Base-by-base conservation (phyloP, 768 basidiomycete species). In the Podaxis rugospora region DNA sequence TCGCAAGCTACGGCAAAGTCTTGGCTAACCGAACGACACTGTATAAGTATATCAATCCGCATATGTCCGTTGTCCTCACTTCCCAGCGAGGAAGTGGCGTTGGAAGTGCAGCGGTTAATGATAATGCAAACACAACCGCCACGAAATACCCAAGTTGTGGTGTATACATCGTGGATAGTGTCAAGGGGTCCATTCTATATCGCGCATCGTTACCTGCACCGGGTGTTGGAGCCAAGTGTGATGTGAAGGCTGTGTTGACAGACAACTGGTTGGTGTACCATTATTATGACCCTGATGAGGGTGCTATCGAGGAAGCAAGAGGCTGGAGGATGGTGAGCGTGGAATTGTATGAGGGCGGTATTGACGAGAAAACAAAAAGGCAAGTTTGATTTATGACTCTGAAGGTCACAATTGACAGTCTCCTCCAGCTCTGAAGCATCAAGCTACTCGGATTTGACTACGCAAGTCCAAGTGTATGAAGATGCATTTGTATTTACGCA, bases 241-340 rank as follows among this genome's bases (percentile, higher is more conserved):
- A 89, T 64, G 75, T 96, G 16, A 83, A 89, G 65, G 84, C 85
- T 18, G 74, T 77, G 2, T 75, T 98, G 57, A 80, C 82, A 23
- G 95, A 98, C 74, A 97, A 98, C 70, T 97, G 95, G 95, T 70
- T 98, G 47, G 89, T 94, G 6, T 96, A 94, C 74, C 80, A 89
- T 60, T 95, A 92, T 69, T 93, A 87, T 69, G 88, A 92, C 55
- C 81, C 78, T 11, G 80, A 83, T 21, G 72, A 75, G 46, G 74
- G 70, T 1, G 82, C 71, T 44, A 74, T 72, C 23, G 79, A 78
- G 23, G 66, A 71, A 3, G 81, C 85, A 2, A 91, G 89, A 67
- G 87, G 91, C 0, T 84, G 88, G 69, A 79, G 85, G 53, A 73
- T 96, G 52, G 87, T 93, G 2, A 88, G 84, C 16, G 90, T 95